Evolutionary conservation across 2,329 filamentous ascomycete genomes (phyloP).

Genomic region (Monilinia polystroma): DNA sequence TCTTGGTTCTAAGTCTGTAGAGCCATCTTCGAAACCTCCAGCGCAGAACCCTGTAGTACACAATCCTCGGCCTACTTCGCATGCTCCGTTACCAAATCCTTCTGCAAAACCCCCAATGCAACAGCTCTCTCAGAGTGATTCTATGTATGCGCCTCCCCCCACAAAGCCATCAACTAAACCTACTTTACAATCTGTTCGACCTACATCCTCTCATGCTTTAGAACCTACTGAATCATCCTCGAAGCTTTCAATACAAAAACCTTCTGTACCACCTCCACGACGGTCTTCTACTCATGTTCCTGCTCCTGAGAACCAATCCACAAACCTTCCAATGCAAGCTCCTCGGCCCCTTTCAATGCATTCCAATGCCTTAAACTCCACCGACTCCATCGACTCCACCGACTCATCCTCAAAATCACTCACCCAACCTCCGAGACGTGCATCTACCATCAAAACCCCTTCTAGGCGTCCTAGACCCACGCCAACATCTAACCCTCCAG

Average conservation of each 20-base stretch:
- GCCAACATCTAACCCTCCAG: conserved; percentile 18
- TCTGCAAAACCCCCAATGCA: conserved; percentile 1
- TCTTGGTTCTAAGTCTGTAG: not conserved
- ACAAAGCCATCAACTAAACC: not conserved
- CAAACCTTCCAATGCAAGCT: not conserved
- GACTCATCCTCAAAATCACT: not conserved
- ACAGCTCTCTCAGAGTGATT: not conserved
- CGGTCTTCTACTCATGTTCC: not conserved
- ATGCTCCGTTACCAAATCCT: not conserved
- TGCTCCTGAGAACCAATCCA: not conserved
- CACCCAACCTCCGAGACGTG: not conserved
- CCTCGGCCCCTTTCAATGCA: conserved; percentile 13
- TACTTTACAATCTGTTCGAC: conserved; percentile 8
- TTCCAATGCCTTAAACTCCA: not conserved
- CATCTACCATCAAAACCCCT: conserved; percentile 10
- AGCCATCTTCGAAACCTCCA: not conserved
- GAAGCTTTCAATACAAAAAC: not conserved
- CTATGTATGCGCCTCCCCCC: not conserved
- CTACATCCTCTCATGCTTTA: not conserved
- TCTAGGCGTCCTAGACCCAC: conserved; percentile 5
- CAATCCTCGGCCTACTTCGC: conserved; percentile 8
- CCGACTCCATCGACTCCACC: not conserved
- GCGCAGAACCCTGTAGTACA: not conserved
- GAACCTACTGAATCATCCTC: not conserved
- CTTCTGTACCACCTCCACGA: conserved; percentile 2